These are phyloP conservation scores for Erucastrum elatum DNA, from an alignment of 345 rosid species.

Conservation along the genomic window DNA sequence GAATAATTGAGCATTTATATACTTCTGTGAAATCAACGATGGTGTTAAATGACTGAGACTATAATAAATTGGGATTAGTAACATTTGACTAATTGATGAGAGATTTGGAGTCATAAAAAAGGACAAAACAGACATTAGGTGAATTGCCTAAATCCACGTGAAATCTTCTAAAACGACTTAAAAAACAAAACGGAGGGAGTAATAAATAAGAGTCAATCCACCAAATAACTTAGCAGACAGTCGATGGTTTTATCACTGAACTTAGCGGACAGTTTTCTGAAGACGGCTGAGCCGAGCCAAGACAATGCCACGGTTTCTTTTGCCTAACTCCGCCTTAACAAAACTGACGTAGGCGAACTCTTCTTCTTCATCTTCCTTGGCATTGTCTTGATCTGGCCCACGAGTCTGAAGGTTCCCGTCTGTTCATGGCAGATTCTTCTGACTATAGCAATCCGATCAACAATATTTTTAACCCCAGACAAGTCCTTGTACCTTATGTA, in stretches of 20 bases:
- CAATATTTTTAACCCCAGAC: neutral
- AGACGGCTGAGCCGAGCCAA: neutral
- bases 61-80: no score
- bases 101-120: no score
- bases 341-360: neutral
- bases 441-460: neutral
- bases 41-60: no score
- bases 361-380: neutral
- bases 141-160: no score
- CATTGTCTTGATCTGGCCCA: neutral
- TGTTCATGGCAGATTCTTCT: neutral
- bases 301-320: neutral
- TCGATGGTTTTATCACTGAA: neutral
- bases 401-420: neutral
- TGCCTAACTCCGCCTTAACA: neutral
- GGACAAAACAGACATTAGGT: no score
- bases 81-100: no score
- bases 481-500: neutral
- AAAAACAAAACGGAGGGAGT: no score
- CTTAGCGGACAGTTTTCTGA: neutral
- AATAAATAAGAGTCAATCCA: neutral
- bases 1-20: no score
- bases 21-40: no score
- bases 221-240: neutral
- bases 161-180: no score